Conservation (phyloP, 805 yeast species). For the Candida pseudoglaebosa region DNA sequence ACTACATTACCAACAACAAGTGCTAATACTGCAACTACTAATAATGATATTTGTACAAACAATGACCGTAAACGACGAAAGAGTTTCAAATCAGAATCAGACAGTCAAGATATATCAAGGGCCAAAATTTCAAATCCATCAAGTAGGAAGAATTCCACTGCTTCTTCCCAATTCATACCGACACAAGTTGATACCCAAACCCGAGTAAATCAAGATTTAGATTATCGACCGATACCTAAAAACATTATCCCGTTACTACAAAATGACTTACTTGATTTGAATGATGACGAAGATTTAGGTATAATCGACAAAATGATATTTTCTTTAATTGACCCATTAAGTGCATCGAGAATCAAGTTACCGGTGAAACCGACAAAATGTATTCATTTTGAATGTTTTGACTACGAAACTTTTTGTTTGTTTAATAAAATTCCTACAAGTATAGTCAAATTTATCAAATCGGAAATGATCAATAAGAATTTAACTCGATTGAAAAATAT, state of each 20-base stretch:
- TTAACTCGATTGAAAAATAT: conserved; percentile 10
- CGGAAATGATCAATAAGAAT: conserved; percentile 25
- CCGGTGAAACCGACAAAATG: conserved; percentile 38
- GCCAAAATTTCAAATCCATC: not conserved
- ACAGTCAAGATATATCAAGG: not conserved
- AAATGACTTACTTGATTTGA: conserved; percentile 21
- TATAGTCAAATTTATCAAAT: conserved; percentile 17
- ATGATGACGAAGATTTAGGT: conserved; percentile 25
- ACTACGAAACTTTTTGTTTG: conserved; percentile 37
- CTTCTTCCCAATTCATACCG: conserved; percentile 1
- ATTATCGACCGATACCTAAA: conserved; percentile 24
- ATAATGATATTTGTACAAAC: not conserved
- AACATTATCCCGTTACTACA: conserved; percentile 25
- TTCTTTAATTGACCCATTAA: conserved; percentile 38
- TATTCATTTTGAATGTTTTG: conserved; percentile 43
- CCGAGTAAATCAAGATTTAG: not conserved
- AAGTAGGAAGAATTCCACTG: not conserved
- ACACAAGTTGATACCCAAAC: conserved; percentile 1
- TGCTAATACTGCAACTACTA: not conserved
- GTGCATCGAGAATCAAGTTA: conserved; percentile 32
- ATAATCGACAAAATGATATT: conserved; percentile 35
- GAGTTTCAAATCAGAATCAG: not conserved
- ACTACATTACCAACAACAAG: not conserved
- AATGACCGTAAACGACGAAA: not conserved
- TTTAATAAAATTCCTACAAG: conserved; percentile 34